Base-by-base conservation (phyloP, 805 yeast genomes). In the Ogataea nitratoaversa region DNA sequence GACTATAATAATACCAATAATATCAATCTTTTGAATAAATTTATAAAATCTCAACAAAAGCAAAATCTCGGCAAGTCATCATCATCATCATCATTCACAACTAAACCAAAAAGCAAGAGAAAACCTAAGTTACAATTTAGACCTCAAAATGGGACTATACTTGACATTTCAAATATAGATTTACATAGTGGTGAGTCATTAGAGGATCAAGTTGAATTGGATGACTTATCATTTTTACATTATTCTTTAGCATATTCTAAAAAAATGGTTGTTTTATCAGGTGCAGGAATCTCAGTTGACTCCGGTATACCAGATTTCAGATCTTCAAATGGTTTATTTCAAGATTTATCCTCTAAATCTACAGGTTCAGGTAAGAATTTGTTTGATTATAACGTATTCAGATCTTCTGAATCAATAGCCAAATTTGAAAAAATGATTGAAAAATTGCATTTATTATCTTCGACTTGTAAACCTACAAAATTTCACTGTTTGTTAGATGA, bases 231-330 rank as follows among this genome's bases (percentile, higher is more conserved):
- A 7, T 74, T 78, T 44, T 52, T 81, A 19, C 71, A 70, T 40
- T 73, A 76, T 56, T 76, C 78, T 0, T 55, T 81, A 19, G 59
- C 57, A 25, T 69, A 82, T 49, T 70, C 90, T 23, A 76, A 71
- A 47, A 72, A 74, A 46, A 66, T 82, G 23, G 71, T 86, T 2
- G 75, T 82, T 22, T 71, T 89, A 22, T 77, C 90, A 1, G 97
- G 97, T 9, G 97, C 97, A 14, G 96, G 96, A 3, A 77, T 86
- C 16, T 86, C 95, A 11, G 93, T 90, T 39, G 83, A 84, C 22
- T 87, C 95, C 1, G 96, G 96, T 4, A 89, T 88, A 30, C 96
- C 96, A 3, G 69, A 65, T 49, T 65, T 88, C 56, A 66, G 96
- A 56, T 84, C 95, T 7, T 75, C 87, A 1, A 67, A 79, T 44